phyloP scores from a whole-genome alignment of 129 eudicot genomes.

The Logfia minima region DNA sequence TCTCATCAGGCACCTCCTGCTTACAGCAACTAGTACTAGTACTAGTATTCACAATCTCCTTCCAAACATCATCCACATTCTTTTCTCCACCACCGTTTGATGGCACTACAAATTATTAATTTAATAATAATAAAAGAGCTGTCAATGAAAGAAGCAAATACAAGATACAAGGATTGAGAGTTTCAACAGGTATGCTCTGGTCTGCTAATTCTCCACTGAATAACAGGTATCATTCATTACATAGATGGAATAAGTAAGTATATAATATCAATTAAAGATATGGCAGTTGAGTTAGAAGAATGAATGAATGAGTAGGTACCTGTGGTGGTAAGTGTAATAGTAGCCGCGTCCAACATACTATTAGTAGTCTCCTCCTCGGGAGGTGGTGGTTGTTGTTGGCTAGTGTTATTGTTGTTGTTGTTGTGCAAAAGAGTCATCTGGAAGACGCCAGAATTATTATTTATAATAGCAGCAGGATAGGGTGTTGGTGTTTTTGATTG shows the following conservation, averaged over 20 bases:
- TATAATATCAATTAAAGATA: no score
- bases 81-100: slow-evolving; percentile 26
- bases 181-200: no score
- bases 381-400: slow-evolving; percentile 10
- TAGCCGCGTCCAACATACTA: slow-evolving; percentile 11
- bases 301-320: no score
- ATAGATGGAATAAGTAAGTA: no score
- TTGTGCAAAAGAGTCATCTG: slow-evolving; percentile 36
- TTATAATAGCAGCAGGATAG: not conserved
- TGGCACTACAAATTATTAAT: not conserved
- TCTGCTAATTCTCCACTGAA: no score
- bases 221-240: no score
- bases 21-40: slow-evolving; percentile 38
- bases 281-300: no score
- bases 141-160: no score
- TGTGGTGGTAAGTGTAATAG: slow-evolving; percentile 25
- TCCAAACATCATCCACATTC: slow-evolving; percentile 84
- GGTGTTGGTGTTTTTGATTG: not conserved
- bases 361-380: no score
- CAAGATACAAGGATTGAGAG: no score
- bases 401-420: not conserved
- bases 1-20: slow-evolving; percentile 55
- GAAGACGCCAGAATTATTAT: not conserved
- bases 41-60: slow-evolving; percentile 61
- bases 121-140: no score